phyloP scores from a whole-genome alignment of 2,329 filamentous ascomycete genomes.

The Ceratocystis lukuohia region DNA sequence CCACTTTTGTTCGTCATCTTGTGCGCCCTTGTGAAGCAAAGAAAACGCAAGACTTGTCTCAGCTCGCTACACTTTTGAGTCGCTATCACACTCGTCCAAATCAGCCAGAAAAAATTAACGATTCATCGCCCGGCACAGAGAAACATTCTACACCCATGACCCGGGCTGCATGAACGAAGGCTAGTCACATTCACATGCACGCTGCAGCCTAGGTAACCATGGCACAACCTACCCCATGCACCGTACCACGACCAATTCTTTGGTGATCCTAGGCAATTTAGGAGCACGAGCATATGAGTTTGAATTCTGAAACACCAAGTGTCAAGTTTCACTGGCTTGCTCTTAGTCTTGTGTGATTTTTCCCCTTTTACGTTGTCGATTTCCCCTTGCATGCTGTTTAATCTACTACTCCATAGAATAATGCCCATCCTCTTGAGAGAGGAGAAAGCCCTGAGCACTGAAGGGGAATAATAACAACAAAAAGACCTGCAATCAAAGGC shows the following conservation, averaged over 20 bases:
- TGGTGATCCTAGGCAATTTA: not conserved
- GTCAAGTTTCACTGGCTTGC: slow-evolving; percentile 7
- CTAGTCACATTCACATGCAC: not conserved
- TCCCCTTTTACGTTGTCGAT: slow-evolving; percentile 11
- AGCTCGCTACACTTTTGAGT: not conserved
- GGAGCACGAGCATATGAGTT: not conserved
- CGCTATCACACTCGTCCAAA: not conserved
- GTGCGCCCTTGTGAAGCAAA: not conserved
- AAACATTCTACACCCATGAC: not conserved
- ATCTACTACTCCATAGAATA: not conserved
- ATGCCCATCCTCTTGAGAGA: too few species aligned
- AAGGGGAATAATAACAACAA: too few species aligned
- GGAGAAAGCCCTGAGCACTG: too few species aligned
- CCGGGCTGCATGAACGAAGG: not conserved
- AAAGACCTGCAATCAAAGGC: too few species aligned
- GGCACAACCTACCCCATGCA: not conserved
- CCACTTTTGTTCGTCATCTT: not conserved
- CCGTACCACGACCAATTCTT: not conserved
- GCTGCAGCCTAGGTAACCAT: not conserved
- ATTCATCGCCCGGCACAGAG: not conserved
- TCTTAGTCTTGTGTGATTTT: slow-evolving; percentile 10
- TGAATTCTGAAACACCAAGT: slow-evolving; percentile 10
- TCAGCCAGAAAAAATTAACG: not conserved
- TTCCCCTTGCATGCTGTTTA: slow-evolving; percentile 12
- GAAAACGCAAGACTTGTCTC: not conserved